phyloP scores from a whole-genome alignment of 176 grass and related monocot genomes.

The Metroxylon sagu region DNA sequence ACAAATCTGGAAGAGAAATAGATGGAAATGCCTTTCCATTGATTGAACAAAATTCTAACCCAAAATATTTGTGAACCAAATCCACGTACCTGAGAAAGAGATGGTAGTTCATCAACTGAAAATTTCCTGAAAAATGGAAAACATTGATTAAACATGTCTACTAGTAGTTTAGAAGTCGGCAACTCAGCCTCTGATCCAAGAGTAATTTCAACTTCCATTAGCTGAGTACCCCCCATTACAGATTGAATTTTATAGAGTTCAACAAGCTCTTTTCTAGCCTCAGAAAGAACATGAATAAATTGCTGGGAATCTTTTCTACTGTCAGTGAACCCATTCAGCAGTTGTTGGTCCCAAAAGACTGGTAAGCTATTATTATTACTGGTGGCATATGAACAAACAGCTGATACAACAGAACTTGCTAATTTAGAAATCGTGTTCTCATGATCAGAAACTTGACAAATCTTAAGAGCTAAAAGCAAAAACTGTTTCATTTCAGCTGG shows the following conservation, averaged over 20 bases:
- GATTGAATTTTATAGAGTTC: slow-evolving; percentile 48
- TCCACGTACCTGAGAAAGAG: slow-evolving; percentile 47
- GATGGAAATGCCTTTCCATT: too few relatives aligned
- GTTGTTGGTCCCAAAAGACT: slow-evolving; percentile 39
- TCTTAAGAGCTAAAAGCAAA: slow-evolving; percentile 53
- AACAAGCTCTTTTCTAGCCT: slow-evolving; percentile 45
- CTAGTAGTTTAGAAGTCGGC: slow-evolving; percentile 37
- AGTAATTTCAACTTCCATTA: slow-evolving; percentile 24
- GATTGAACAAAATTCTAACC: too few relatives aligned
- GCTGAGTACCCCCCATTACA: slow-evolving; percentile 19
- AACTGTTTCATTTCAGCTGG: slow-evolving; percentile 57
- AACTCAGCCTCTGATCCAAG: slow-evolving; percentile 31
- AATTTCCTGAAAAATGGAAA: slow-evolving; percentile 54
- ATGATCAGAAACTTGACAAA: slow-evolving; percentile 40
- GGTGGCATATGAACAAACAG: slow-evolving; percentile 45
- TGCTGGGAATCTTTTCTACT: slow-evolving; percentile 26
- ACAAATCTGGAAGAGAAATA: too few relatives aligned
- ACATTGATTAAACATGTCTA: slow-evolving; percentile 51
- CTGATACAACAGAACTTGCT: slow-evolving; percentile 48
- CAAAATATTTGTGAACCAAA: background rate
- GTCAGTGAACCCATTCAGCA: slow-evolving; percentile 7
- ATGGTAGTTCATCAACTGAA: slow-evolving; percentile 36
- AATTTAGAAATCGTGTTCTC: slow-evolving; percentile 48
- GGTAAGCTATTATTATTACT: slow-evolving; percentile 25
- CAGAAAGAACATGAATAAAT: slow-evolving; percentile 29